phyloP scores from a whole-genome alignment of 768 basidiomycete species.

The Russula griseocarnosa region DNA sequence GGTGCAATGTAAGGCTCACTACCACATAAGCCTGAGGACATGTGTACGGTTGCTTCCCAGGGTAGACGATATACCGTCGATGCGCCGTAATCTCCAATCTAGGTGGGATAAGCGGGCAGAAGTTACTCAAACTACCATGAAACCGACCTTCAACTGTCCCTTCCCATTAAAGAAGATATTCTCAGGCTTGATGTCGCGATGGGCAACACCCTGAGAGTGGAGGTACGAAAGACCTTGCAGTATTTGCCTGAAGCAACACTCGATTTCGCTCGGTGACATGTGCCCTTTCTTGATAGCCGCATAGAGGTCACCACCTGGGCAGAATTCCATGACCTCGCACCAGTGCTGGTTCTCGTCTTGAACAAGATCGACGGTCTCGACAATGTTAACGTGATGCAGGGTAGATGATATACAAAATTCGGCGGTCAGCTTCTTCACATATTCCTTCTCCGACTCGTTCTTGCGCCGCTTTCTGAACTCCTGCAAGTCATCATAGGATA shows the following conservation, averaged over 20 bases:
- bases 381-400: constrained; percentile 87
- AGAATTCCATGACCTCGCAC: constrained; percentile 99
- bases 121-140: constrained; percentile 5
- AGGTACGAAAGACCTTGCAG: constrained; percentile 84
- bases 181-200: constrained; percentile 97
- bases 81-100: constrained; percentile 98
- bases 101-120: constrained; percentile 28
- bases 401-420: constrained; percentile 99
- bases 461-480: constrained; percentile 98
- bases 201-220: constrained; percentile 94
- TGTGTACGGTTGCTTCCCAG: constrained; percentile 95
- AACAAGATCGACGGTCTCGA: constrained; percentile 98
- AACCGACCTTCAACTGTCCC: constrained; percentile 85
- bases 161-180: constrained; percentile 92
- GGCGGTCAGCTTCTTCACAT: constrained; percentile 98
- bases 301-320: constrained; percentile 96
- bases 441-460: constrained; percentile 98
- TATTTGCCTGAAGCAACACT: constrained; percentile 98
- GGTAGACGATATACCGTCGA: constrained; percentile 98
- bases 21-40: constrained; percentile 95
- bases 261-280: constrained; percentile 89
- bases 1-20: constrained; percentile 99
- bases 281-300: constrained; percentile 97
- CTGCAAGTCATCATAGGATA: constrained; percentile 40
- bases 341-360: constrained; percentile 95